Percentiles rank a stretch among this genome's conserved stretches.
phyloP scores from a whole-genome alignment of 2,329 filamentous ascomycete species.

The Thelonectria rubi region DNA sequence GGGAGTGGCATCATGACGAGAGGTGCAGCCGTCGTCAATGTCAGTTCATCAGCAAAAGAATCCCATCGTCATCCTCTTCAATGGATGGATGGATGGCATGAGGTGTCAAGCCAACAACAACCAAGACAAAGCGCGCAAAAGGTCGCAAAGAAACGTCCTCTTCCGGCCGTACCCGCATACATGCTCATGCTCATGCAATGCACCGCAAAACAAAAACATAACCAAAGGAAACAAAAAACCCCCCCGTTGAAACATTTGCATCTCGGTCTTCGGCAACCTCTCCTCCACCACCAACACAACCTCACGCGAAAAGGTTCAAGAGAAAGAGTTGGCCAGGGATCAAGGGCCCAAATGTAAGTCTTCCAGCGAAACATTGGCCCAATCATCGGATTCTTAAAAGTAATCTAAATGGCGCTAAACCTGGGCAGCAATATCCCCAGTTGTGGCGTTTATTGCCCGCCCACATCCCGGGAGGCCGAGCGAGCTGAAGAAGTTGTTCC shows the following conservation, averaged over 20 bases:
- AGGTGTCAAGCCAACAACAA: too few relatives aligned
- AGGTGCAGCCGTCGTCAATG: too few relatives aligned
- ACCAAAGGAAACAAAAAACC: too few relatives aligned
- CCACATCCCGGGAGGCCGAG: not conserved
- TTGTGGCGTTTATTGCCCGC: slow-evolving; percentile 20
- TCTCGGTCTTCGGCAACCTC: not conserved
- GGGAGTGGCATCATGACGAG: too few relatives aligned
- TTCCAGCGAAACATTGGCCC: slow-evolving; percentile 6
- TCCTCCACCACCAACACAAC: too few relatives aligned
- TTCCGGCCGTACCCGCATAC: not conserved
- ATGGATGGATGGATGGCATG: too few relatives aligned
- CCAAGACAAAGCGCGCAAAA: too few relatives aligned
- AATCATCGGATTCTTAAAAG: slow-evolving; percentile 11
- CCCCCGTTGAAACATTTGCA: too few relatives aligned
- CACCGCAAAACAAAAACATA: not conserved
- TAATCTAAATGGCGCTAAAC: slow-evolving; percentile 6
- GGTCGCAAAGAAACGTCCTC: not conserved
- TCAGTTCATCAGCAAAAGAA: not conserved
- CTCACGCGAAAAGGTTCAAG: not conserved
- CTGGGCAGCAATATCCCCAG: slow-evolving; percentile 5
- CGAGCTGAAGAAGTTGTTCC: not conserved
- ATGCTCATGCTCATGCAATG: not conserved
- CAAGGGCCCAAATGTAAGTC: not conserved
- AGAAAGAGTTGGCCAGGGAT: not conserved
- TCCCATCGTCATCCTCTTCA: not conserved